Evolutionary conservation across 805 yeast species (phyloP).

Genomic region (Teunomyces stri): DNA sequence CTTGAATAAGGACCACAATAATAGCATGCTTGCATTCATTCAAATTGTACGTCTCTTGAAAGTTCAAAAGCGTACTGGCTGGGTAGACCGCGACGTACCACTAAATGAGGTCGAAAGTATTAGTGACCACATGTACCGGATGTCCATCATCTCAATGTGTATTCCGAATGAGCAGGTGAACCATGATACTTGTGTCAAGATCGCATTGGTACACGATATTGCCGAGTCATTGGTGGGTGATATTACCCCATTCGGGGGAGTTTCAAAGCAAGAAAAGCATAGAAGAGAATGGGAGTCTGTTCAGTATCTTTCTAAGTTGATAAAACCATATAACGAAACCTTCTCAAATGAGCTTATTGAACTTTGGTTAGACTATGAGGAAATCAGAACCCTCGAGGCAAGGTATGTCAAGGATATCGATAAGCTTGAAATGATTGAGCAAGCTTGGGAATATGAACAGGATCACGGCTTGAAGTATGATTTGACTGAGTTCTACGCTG

Average conservation of each 20-base stretch:
- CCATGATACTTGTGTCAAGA: slow-evolving; percentile 70
- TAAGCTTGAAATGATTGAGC: slow-evolving; percentile 81
- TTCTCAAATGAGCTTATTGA: slow-evolving; percentile 66
- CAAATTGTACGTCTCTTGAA: slow-evolving; percentile 73
- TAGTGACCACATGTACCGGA: slow-evolving; percentile 95
- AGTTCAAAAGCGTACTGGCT: slow-evolving; percentile 85
- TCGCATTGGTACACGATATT: slow-evolving; percentile 88
- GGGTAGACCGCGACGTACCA: slow-evolving; percentile 69
- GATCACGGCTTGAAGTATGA: slow-evolving; percentile 53
- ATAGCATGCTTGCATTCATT: slow-evolving; percentile 55
- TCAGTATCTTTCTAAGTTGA: slow-evolving; percentile 56
- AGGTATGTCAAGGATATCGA: slow-evolving; percentile 91
- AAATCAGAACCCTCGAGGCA: slow-evolving; percentile 77
- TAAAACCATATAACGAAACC: slow-evolving; percentile 59
- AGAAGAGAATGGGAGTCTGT: slow-evolving; percentile 76
- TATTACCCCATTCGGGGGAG: slow-evolving; percentile 72
- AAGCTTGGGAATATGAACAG: slow-evolving; percentile 82
- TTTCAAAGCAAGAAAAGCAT: slow-evolving; percentile 79
- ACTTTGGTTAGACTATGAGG: slow-evolving; percentile 88
- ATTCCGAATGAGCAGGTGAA: slow-evolving; percentile 55
- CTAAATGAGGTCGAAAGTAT: slow-evolving; percentile 62
- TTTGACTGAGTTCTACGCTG: slow-evolving; percentile 66
- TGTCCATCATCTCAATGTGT: slow-evolving; percentile 79
- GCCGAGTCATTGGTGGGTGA: slow-evolving; percentile 96
- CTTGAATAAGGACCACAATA: slow-evolving; percentile 28